These are phyloP conservation scores for Xylaria castorea DNA, from an alignment of 495 filamentous ascomycete genomes.

Conservation along the genomic window DNA sequence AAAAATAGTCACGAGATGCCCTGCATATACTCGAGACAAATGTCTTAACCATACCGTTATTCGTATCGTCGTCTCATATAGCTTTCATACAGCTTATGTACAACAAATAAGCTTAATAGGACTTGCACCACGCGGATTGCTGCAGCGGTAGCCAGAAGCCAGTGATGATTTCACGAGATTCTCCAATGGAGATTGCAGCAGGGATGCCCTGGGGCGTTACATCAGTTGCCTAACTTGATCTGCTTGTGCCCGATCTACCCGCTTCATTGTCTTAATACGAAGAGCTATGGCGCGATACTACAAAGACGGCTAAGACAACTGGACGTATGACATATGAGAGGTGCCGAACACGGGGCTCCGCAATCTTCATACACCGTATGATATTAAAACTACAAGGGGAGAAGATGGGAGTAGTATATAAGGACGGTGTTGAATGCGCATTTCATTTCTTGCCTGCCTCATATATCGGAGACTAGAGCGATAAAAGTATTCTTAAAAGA, in stretches of 20 bases:
- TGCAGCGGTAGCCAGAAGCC: not conserved
- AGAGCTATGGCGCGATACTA: conserved; percentile 13
- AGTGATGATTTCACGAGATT: not conserved
- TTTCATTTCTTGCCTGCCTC: not conserved
- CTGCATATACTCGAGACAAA: not conserved
- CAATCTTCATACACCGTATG: not conserved
- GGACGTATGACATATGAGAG: conserved; percentile 4
- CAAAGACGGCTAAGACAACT: conserved; percentile 8
- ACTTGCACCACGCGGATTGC: not conserved
- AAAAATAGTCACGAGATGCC: not conserved
- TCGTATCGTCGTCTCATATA: not conserved
- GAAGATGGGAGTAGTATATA: conserved; percentile 7
- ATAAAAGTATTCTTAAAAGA: not conserved
- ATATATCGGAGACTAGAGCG: not conserved
- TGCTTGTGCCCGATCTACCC: not conserved
- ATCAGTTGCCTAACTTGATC: conserved; percentile 3
- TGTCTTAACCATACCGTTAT: not conserved
- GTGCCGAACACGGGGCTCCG: conserved; percentile 4
- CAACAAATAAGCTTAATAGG: not conserved
- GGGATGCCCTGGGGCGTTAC: not conserved
- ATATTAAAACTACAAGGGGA: not conserved
- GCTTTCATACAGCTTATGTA: not conserved
- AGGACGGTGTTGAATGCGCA: not conserved
- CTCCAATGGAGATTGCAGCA: conserved; percentile 1
- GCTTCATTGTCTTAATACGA: conserved; percentile 3